Evolutionary conservation across 176 grass and related monocot genomes (phyloP), one percentile per base, ranked within the genome.

Genomic region (Carex scoparia): DNA sequence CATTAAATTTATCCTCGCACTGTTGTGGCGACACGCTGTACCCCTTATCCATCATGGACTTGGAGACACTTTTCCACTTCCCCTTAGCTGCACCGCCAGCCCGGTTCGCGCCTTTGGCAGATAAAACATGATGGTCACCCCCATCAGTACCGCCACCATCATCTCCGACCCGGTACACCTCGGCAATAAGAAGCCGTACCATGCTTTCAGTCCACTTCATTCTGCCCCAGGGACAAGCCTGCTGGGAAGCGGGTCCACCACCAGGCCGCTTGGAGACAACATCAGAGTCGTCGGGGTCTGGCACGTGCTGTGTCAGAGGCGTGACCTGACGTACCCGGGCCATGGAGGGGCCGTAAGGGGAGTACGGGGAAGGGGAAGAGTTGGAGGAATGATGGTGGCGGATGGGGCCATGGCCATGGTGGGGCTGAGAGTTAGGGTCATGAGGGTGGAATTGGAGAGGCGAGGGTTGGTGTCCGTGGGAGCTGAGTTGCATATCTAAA

Each of bases 1-100:
- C 95, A 69, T 98, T 98, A 86, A 98, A 98, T 86, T 98, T 98
- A 87, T 98, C 95, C 88, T 98, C 95, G 78, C 95, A 98, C 84
- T 98, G 95, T 82, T 98, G 95, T 83, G 95, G 95, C 64, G 95
- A 95, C 87, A 98, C 95, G 64, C 61, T 58, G 83, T 86, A 95
- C n/a, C 81, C 83, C 7, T 88, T 89, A 19, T 95, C 93, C 91
- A 90, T 84, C 95, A 98, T 98, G 10, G 88, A 88, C 53, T 51
- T 84, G 15, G 95, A 98, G 31, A 98, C 93, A 55, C 91, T 89
- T 85, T 95, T 98, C 95, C 95, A 98, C 89, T 98, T 98, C 12
- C 95, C 95, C 88, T 98, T 98, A 85, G 89, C 42, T 90, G 84
- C 48, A 66, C 75, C 83, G 14, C 58, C 2, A 49, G 64, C 16